Percentiles rank a stretch among this genome's conserved stretches.
These are phyloP conservation scores for Solanum hybrid DNA, from an alignment of 305 asterid species.

Conservation along the genomic window DNA sequence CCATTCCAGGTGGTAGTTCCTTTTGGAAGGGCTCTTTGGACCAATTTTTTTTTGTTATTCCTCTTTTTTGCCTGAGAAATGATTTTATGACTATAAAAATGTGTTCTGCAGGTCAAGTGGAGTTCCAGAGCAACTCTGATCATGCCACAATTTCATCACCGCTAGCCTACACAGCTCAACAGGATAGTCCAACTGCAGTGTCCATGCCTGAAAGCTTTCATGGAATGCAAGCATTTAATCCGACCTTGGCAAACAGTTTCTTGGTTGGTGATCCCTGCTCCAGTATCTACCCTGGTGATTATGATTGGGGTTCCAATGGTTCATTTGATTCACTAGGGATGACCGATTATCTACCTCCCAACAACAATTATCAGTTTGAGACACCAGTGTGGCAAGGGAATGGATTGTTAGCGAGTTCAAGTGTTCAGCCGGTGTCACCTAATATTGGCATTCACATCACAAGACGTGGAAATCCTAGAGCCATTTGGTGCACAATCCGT, in stretches of 20 bases:
- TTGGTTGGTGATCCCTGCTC: conserved; percentile 22
- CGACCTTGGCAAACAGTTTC: conserved; percentile 29
- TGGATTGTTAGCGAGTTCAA: conserved; percentile 25
- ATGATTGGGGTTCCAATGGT: conserved; percentile 20
- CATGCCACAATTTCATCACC: conserved; percentile 19
- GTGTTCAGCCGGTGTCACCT: conserved; percentile 33
- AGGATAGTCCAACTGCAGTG: conserved; percentile 21
- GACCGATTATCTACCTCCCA: conserved; percentile 23
- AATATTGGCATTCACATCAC: conserved; percentile 27
- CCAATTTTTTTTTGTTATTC: neutral
- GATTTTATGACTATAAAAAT: neutral
- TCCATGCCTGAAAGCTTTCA: conserved; percentile 33
- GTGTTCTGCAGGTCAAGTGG: conserved; percentile 28
- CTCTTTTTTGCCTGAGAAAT: neutral
- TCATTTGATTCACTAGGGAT: conserved; percentile 23
- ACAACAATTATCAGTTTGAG: conserved; percentile 32
- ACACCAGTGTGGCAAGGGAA: conserved; percentile 37
- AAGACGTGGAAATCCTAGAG: conserved; percentile 34
- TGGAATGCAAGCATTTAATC: conserved; percentile 26
- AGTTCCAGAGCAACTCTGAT: conserved; percentile 19
- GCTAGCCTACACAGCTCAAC: conserved; percentile 18
- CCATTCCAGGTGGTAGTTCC: neutral
- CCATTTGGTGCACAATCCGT: conserved; percentile 70
- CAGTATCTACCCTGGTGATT: conserved; percentile 25
- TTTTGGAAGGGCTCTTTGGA: neutral